Conservation (phyloP, 2,329 filamentous ascomycete genomes). For the Fusarium sp. region DNA sequence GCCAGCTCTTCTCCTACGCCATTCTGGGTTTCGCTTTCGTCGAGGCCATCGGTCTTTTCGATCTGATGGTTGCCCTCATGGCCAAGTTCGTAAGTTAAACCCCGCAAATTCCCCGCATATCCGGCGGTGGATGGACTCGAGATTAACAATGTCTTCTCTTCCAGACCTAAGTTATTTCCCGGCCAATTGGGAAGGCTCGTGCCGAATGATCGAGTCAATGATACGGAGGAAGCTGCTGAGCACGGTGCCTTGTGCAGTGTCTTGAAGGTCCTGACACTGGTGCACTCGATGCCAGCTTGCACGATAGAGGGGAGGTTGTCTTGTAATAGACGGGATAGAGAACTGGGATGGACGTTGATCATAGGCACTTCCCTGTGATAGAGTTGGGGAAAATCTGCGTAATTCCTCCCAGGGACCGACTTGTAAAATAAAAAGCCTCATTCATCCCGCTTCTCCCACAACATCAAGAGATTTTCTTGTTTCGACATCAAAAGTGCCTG, state of each 20-base stretch:
- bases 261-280: conserved; percentile 43
- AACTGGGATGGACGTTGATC: conserved; percentile 50
- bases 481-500: conserved; percentile 14
- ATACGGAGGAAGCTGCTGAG: conserved; percentile 47
- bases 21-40: conserved; percentile 97
- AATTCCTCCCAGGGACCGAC: conserved; percentile 51
- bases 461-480: conserved; percentile 48
- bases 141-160: conserved; percentile 19
- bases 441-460: conserved; percentile 53
- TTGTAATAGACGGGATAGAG: conserved; percentile 58
- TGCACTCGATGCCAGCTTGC: conserved; percentile 46
- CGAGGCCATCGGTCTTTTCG: conserved; percentile 91
- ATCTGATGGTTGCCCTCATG: conserved; percentile 93
- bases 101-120: background rate
- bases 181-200: conserved; percentile 50
- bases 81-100: conserved; percentile 81
- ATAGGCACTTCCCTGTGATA: conserved; percentile 51
- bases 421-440: conserved; percentile 60
- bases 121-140: background rate
- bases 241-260: conserved; percentile 42
- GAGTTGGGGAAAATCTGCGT: conserved; percentile 51
- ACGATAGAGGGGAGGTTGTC: conserved; percentile 52
- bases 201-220: conserved; percentile 52
- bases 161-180: conserved; percentile 54
- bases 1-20: conserved; percentile 96